Evolutionary conservation across 352 stramenopile species (phyloP), one percentile per base, ranked within the genome.

Genomic region (Pythium aristosporum): DNA sequence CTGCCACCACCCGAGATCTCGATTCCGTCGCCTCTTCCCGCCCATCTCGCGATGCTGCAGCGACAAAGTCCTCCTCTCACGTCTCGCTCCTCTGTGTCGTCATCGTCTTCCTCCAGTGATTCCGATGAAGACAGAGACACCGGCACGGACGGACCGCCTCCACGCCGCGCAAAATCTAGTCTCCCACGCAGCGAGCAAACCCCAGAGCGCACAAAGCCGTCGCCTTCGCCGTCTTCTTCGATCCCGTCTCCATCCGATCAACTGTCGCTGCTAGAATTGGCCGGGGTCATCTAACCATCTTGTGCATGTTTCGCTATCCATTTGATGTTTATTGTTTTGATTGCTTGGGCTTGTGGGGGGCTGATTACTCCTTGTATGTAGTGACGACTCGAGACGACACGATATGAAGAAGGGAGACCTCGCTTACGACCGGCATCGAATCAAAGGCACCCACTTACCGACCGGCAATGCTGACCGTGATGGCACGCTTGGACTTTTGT

Each of bases 401-500:
- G 39, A 20, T 46, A 20, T 46, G 39, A 15, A 21, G 39, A 15
- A 15, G 39, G 39, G 18, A 21, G 9, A 7, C 9, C 18, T 42
- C 37, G 37, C 2, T 16, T 16, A 18, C 37, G 37, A 46, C 39
- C 1, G 8, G 8, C 34, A 8, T 39, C 34, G 34, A 39, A 13
- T 13, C 8, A 46, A n/a, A 6, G 13, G 12, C 18, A 9, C 28
- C 20, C 7, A 43, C 46, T 85, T 89, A 94, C 78, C 85, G 82
- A 32, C 84, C 84, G 67, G 92, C 85, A 46, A 96, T 93, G 64
- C 84, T 96, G 61, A 96, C 72, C 23, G 74, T 73, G 2, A 88
- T 76, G 5, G 87, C 71, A 16, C 85, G 82, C 71, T 93, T 94
- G 51, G 56, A 79, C 68, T 93, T 92, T 63, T 77, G 89, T 32